phyloP scores from a whole-genome alignment of 2,329 filamentous ascomycete species.

The Colletotrichum falcatum region DNA sequence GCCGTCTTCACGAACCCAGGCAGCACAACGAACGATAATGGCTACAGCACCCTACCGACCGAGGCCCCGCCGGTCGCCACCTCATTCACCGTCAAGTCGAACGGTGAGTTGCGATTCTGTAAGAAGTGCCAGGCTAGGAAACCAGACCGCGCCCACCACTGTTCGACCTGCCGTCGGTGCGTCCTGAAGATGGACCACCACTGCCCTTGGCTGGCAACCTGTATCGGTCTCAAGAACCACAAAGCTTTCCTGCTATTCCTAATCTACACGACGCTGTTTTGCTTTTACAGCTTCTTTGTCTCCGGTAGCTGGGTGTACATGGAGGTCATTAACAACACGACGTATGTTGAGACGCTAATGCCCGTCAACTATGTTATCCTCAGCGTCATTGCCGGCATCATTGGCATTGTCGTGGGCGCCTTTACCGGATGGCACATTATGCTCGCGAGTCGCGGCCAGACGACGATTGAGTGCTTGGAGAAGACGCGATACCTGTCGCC shows the following conservation, averaged over 20 bases:
- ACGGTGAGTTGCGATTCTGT: constrained; percentile 88
- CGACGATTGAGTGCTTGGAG: constrained; percentile 95
- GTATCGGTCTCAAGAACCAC: constrained; percentile 93
- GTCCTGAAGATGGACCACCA: constrained; percentile 99
- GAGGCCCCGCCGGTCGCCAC: constrained; percentile 71
- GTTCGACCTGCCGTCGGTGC: constrained; percentile 92
- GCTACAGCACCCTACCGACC: constrained; percentile 87
- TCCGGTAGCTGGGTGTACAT: constrained; percentile 85
- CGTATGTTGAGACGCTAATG: constrained; percentile 80
- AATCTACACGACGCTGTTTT: constrained; percentile 88
- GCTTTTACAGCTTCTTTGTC: constrained; percentile 82
- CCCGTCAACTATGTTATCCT: constrained; percentile 93
- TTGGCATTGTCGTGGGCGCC: constrained; percentile 86
- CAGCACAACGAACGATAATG: constrained; percentile 71
- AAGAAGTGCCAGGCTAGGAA: constrained; percentile 97
- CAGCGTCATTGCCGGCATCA: constrained; percentile 88
- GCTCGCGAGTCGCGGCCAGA: constrained; percentile 82
- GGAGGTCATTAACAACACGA: constrained; percentile 78
- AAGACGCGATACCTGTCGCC: constrained; percentile 94
- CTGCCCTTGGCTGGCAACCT: constrained; percentile 97
- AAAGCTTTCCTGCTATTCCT: constrained; percentile 95
- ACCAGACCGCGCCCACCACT: constrained; percentile 96
- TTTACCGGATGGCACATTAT: constrained; percentile 95
- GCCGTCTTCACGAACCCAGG: constrained; percentile 95
- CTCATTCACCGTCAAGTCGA: constrained; percentile 91